Percentiles rank a stretch among this genome's conserved stretches.
These are phyloP conservation scores for Skeletonema marinoi DNA, from an alignment of 108 stramenopile genomes.

Conservation along the genomic window DNA sequence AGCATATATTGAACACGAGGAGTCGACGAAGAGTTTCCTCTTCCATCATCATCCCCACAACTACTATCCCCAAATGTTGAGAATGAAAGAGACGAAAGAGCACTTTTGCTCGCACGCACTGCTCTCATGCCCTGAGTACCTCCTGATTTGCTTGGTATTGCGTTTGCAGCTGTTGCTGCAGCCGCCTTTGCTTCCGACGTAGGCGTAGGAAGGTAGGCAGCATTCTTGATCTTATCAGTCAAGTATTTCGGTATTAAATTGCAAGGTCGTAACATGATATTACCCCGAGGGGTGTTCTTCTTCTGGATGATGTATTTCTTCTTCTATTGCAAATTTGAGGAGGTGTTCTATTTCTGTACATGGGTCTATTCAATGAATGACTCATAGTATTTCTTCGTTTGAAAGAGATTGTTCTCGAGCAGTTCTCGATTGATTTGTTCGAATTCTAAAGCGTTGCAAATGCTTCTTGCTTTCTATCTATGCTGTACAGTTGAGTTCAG, in stretches of 20 bases:
- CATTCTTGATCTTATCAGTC: neutral
- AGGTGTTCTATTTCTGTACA: neutral
- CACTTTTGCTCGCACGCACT: constrained; percentile 16
- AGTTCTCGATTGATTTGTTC: neutral
- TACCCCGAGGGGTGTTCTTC: constrained; percentile 4
- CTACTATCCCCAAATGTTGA: neutral
- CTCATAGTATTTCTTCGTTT: constrained; percentile 7
- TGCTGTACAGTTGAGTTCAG: neutral
- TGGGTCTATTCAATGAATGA: constrained; percentile 11
- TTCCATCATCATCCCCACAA: constrained; percentile 1
- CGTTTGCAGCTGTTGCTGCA: neutral
- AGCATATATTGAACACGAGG: neutral
- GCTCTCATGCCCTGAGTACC: neutral
- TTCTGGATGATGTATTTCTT: neutral
- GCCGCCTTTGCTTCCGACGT: neutral
- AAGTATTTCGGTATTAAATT: constrained; percentile 7
- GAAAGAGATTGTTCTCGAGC: neutral
- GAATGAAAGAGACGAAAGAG: constrained; percentile 18
- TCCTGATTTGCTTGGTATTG: neutral
- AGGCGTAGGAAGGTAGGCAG: neutral
- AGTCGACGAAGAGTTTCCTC: neutral
- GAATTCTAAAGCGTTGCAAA: neutral
- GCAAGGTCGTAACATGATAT: constrained; percentile 2
- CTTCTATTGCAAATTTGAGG: constrained; percentile 1
- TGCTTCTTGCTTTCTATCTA: neutral